phyloP scores from a whole-genome alignment of 441 rosid genomes.

The Populus hybrid region DNA sequence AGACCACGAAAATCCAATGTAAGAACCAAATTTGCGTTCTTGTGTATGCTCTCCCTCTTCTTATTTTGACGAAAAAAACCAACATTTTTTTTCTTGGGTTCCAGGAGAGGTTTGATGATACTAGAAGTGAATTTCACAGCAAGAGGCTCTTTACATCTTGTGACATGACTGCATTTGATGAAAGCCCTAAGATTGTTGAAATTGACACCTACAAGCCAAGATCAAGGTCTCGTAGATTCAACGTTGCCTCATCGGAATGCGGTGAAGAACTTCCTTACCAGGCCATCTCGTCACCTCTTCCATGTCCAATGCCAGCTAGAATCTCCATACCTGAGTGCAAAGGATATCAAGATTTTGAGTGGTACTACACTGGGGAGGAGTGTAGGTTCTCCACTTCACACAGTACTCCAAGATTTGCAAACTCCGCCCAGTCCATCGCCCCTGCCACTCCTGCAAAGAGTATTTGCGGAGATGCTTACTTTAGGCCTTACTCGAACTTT shows the following conservation, averaged over 20 bases:
- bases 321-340: constrained; percentile 33
- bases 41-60: not conserved
- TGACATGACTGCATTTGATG: constrained; percentile 50
- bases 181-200: constrained; percentile 83
- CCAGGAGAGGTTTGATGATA: constrained; percentile 68
- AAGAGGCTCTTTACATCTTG: constrained; percentile 57
- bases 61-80: not conserved
- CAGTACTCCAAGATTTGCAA: constrained; percentile 69
- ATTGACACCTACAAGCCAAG: constrained; percentile 77
- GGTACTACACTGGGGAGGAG: constrained; percentile 67
- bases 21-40: constrained; percentile 16
- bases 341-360: constrained; percentile 42
- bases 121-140: constrained; percentile 74
- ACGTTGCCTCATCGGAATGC: constrained; percentile 43
- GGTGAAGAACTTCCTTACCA: constrained; percentile 42
- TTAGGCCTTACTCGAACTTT: constrained; percentile 38
- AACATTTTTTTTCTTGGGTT: not conserved
- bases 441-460: constrained; percentile 81
- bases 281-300: constrained; percentile 44
- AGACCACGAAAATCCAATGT: constrained; percentile 56
- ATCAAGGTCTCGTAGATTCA: constrained; percentile 58
- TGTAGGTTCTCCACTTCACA: constrained; percentile 64
- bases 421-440: constrained; percentile 17
- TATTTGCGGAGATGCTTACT: constrained; percentile 57
- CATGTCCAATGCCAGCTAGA: constrained; percentile 37